Base-by-base conservation (phyloP, 1,284 basidiomycete genomes). In the Cryptococcus jaspeensis region DNA sequence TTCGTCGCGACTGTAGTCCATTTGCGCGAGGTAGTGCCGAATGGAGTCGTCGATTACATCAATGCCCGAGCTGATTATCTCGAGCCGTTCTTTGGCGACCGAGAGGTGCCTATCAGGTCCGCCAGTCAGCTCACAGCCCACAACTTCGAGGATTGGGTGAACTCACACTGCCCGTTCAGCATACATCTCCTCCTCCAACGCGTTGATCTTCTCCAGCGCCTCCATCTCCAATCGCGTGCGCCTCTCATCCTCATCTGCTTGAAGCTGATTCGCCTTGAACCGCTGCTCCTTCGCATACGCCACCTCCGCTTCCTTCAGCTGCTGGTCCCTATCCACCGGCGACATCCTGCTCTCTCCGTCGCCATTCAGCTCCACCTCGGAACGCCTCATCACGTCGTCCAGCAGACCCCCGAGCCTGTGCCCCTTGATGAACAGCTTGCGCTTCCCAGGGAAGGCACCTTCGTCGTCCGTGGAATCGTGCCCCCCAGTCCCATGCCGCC, bases 361-460 rank as follows among this genome's bases (percentile, higher is more conserved):
- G 32, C 18, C 46, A 28, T 16, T 50, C 48, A 36, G 35, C 20
- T 44, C 51, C n/a, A 22, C 37, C 13, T 49, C 47, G n/a, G 49
- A 51, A 35, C 50, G 46, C 25, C 46, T 50, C 28, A 11, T 40
- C 36, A 43, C 22, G 16, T 39, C 47, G 22, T 50, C 47, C 22
- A 41, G n/a, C 25, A 35, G 38, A 45, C n/a, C 18, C 22, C 25
- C 36, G 6, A 13, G 50, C 16, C 22, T 22, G 37, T 65, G 62
- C 18, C 68, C 68, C 48, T 70, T 70, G 28, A 69, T 51, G 52
- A 70, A 70, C 16, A 70, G 57, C 43, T 61, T 66, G 32, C 62
- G 62, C 18, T 56, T 43, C 16, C 47, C 57, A 9, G 28, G 28
- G 28, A 32, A 32, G 9, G 28, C 28, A 13, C 50, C 51, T 37